phyloP scores from a whole-genome alignment of 306 rosid genomes.

The Sphenostylis stenocarpa region DNA sequence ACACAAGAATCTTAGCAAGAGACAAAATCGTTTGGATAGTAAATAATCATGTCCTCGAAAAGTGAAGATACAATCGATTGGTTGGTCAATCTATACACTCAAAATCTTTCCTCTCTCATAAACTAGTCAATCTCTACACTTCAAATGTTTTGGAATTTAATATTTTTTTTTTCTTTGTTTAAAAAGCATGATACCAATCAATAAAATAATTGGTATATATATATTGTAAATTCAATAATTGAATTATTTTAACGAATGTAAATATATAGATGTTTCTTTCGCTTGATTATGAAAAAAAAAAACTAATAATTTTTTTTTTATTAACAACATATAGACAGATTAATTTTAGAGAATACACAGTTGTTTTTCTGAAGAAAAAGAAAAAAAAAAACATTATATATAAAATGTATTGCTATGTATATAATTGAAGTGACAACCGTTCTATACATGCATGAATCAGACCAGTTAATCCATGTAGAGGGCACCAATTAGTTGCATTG shows the following conservation, averaged over 20 bases:
- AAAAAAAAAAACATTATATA: too few species aligned
- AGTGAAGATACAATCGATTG: neutral
- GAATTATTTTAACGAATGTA: neutral
- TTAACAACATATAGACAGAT: neutral
- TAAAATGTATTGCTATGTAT: too few species aligned
- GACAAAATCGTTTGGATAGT: constrained; percentile 21
- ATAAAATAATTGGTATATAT: too few species aligned
- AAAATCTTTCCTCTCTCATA: neutral
- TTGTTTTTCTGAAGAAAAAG: neutral
- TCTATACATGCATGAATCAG: constrained; percentile 7
- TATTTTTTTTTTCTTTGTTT: too few species aligned
- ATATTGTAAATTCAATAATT: neutral
- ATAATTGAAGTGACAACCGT: neutral
- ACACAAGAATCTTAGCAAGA: neutral
- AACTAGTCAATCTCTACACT: neutral
- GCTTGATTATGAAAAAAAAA: neutral
- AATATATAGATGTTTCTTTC: neutral
- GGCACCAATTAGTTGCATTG: neutral
- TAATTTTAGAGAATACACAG: neutral
- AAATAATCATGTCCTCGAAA: constrained; percentile 16
- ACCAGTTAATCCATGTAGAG: neutral
- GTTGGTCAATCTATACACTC: neutral
- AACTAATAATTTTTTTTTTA: neutral
- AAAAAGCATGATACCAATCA: too few species aligned
- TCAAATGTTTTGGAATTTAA: neutral